These are phyloP conservation scores for Tetraselmis striata DNA, from an alignment of 139 green algal species.

Conservation along the genomic window DNA sequence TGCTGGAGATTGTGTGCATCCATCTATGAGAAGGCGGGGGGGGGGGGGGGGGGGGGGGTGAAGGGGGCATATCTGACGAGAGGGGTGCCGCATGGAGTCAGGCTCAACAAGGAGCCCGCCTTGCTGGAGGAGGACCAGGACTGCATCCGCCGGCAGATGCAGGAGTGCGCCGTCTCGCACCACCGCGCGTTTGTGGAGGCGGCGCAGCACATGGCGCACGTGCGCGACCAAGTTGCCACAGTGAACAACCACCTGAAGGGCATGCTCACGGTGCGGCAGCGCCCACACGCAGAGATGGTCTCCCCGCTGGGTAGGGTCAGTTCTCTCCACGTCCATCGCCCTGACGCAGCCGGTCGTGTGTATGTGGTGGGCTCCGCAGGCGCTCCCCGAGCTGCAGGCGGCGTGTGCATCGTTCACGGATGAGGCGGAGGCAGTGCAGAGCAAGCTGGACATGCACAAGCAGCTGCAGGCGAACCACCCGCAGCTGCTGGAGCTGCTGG, in stretches of 20 bases:
- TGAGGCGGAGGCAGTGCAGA: constrained; percentile 33
- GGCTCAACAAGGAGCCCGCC: constrained; percentile 85
- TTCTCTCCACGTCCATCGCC: too few species aligned
- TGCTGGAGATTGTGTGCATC: too few species aligned
- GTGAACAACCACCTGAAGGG: constrained; percentile 32
- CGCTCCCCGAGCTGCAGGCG: constrained; percentile 52
- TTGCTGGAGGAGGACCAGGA: constrained; percentile 77
- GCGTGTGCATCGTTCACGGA: constrained; percentile 53
- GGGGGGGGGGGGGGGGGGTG: too few species aligned
- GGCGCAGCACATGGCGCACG: constrained; percentile 35
- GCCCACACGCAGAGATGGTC: too few species aligned
- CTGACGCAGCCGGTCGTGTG: not conserved
- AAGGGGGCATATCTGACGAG: too few species aligned
- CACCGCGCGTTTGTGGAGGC: constrained; percentile 64
- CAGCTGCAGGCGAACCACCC: constrained; percentile 63
- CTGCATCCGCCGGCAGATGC: constrained; percentile 59
- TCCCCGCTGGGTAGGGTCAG: too few species aligned
- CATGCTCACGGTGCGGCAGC: constrained; percentile 25
- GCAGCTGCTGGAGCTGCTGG: constrained; percentile 83
- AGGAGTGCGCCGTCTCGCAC: constrained; percentile 58
- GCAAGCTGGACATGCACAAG: constrained; percentile 52
- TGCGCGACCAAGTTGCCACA: constrained; percentile 33
- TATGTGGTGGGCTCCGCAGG: too few species aligned
- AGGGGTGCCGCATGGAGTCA: too few species aligned
- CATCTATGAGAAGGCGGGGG: too few species aligned